Evolutionary conservation across 106 monocot species (phyloP), one percentile per base, ranked within the genome.

Genomic region (Xerophyta viscosa): DNA sequence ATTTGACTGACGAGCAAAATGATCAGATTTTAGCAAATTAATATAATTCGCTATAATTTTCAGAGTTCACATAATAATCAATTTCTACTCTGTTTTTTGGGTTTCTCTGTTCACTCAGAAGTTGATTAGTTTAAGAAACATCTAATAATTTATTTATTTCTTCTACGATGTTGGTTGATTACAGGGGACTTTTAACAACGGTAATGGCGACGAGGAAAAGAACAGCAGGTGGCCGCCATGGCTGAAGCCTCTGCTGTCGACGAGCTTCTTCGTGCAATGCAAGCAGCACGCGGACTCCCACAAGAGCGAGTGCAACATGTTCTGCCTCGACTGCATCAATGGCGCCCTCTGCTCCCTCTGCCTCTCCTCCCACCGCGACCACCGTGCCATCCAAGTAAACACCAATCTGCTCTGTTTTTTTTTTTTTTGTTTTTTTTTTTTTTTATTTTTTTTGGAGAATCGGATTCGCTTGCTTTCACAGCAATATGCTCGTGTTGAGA

Each of bases 291-390:
- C 63, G 7, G 84, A 73, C 36, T 63, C 73, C 2, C 84, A 79
- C 76, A 88, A 88, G 79, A 73, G 72, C 51, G 88, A 89, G 50
- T 89, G 89, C 66, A 89, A 89, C 61, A 80, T 89, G 84, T 89
- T 64, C 65, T 89, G 89, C 50, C 67, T 89, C 15, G 89, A 89
- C 56, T 89, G 89, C 67, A 58, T 67, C 47, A 70, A 74, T 31
- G 89, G 84, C 37, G 79, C 83, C 1, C 73, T 89, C 58, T 89
- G 89, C 66, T 84, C 89, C 1, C 64, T 85, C 39, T 96, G 94
- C 56, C 73, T 96, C 52, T 52, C 30, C 59, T 78, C 88, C 64
- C 66, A 64, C 48, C 46, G 19, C 20, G 75, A 84, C 42, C 94
- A 94, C 54, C 80, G 74, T 31, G 58, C 73, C 48, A 88, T 94